These are phyloP conservation scores for Colletotrichum musae DNA, from an alignment of 2,329 filamentous ascomycete species.

Conservation along the genomic window DNA sequence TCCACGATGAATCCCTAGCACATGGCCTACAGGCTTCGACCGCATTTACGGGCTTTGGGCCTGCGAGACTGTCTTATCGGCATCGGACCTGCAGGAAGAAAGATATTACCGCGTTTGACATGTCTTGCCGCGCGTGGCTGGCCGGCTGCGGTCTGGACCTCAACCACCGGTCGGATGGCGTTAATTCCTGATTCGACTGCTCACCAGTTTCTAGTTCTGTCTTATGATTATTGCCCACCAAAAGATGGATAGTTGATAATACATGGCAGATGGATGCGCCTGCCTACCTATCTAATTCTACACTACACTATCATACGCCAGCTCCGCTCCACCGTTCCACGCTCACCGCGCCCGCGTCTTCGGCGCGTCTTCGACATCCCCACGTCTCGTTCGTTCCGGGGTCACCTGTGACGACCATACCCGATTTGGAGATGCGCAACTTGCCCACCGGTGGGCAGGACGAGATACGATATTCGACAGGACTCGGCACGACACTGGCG, in stretches of 20 bases:
- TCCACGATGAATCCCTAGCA: neutral
- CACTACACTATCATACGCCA: too few relatives aligned
- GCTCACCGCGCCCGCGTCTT: constrained; percentile 1
- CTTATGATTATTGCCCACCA: neutral
- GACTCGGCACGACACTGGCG: neutral
- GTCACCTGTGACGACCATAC: constrained; percentile 13
- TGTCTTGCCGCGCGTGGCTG: constrained; percentile 15
- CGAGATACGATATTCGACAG: neutral
- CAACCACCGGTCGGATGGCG: neutral
- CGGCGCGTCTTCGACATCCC: constrained; percentile 2
- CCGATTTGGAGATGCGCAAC: constrained; percentile 20
- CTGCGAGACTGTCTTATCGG: constrained; percentile 20
- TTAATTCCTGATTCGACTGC: neutral
- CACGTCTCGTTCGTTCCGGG: constrained; percentile 18
- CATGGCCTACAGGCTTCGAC: neutral
- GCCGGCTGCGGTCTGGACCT: constrained; percentile 10
- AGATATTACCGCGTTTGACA: constrained; percentile 15
- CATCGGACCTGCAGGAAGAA: constrained; percentile 25
- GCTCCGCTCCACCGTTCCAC: neutral
- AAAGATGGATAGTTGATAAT: too few relatives aligned
- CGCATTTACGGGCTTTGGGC: neutral
- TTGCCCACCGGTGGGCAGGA: neutral
- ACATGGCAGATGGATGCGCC: too few relatives aligned
- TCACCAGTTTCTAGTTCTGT: neutral
- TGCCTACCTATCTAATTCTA: too few relatives aligned